Base-by-base conservation (phyloP, 768 basidiomycete genomes). In the Pleurotus djamor region DNA sequence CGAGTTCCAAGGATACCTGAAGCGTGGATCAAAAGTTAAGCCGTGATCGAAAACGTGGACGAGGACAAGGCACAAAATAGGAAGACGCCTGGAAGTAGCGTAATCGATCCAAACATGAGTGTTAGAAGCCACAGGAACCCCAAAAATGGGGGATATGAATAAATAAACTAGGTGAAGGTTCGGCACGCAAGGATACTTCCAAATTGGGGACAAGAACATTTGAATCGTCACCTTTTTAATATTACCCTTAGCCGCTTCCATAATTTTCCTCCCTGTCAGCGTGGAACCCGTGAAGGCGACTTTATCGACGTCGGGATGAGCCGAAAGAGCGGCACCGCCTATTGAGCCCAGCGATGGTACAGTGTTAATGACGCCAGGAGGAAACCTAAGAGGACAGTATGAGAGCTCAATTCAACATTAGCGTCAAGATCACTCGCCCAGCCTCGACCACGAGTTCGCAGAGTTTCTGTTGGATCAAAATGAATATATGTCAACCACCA, bases 271-370 rank as follows among this genome's bases (percentile, higher is more conserved):
- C 21, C 96, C 96, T 4, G 94, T 96, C 58, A 84, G 68, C 12
- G 94, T 96, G 37, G 91, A 94, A 48, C 96, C 96, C 7, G 96
- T 98, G 73, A 98, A 97, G 2, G 96, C 95, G 61, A 98, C 83
- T 74, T 97, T 96, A 77, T 97, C 93, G 49, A 98, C 89, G 64
- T 89, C 91, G 58, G 71, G 81, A 72, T 98, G 96, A 9, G 83
- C 72, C 4, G 95, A 76, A 60, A 98, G 80, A 2, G 94, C 92
- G 6, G 91, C 90, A 33, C 96, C 96, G 56, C 93, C 94, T 41
- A 92, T 81, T 50, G 80, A 63, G 33, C 96, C 96, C 43, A 89
- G 75, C 21, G 94, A 95, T 4, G 92, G 89, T 4, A 97, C 79
- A 28, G 90, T 91, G 72, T 97, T 96, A 61, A 98, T 68, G 10